These are phyloP conservation scores for Ogataea polymorpha DNA, from an alignment of 805 yeast genomes.

Conservation along the genomic window DNA sequence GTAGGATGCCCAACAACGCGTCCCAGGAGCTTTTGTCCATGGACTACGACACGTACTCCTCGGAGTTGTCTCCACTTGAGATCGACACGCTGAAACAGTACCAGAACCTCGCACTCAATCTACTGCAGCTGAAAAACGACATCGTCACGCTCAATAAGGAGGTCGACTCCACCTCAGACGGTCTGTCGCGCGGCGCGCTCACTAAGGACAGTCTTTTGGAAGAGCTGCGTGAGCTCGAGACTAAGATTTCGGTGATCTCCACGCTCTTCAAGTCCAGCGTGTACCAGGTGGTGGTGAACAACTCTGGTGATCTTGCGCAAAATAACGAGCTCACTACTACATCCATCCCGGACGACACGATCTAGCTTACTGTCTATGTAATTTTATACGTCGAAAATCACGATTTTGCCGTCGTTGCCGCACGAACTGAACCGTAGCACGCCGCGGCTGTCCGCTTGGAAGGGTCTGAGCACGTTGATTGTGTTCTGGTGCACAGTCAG, in stretches of 20 bases:
- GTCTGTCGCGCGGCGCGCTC: slow-evolving; percentile 9
- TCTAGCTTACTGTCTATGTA: slow-evolving; percentile 9
- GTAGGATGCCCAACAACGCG: slow-evolving; percentile 1
- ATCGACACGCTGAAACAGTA: slow-evolving; percentile 37
- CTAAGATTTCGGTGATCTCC: slow-evolving; percentile 30
- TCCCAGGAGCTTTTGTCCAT: slow-evolving; percentile 19
- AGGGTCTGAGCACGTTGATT: slow-evolving; percentile 62
- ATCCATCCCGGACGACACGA: slow-evolving; percentile 14
- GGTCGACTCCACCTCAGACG: slow-evolving; percentile 27
- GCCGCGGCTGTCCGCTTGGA: slow-evolving; percentile 42
- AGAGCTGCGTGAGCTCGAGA: slow-evolving; percentile 22
- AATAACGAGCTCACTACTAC: slow-evolving; percentile 16
- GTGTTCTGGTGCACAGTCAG: slow-evolving; percentile 90
- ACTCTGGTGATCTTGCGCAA: slow-evolving; percentile 11
- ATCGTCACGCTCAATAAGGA: slow-evolving; percentile 20
- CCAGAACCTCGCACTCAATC: slow-evolving; percentile 35
- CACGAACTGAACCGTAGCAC: slow-evolving; percentile 65
- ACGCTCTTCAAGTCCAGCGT: slow-evolving; percentile 33
- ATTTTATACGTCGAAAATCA: slow-evolving; percentile 53
- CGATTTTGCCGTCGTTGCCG: slow-evolving; percentile 91
- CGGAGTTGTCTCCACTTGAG: slow-evolving; percentile 35
- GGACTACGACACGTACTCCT: slow-evolving; percentile 25
- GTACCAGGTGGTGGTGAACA: slow-evolving; percentile 24
- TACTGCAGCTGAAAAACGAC: slow-evolving; percentile 27
- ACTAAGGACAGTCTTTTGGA: slow-evolving; percentile 23